Evolutionary conservation across 2,329 filamentous ascomycete genomes (phyloP).

Genomic region (Coniochaeta hoffmannii): DNA sequence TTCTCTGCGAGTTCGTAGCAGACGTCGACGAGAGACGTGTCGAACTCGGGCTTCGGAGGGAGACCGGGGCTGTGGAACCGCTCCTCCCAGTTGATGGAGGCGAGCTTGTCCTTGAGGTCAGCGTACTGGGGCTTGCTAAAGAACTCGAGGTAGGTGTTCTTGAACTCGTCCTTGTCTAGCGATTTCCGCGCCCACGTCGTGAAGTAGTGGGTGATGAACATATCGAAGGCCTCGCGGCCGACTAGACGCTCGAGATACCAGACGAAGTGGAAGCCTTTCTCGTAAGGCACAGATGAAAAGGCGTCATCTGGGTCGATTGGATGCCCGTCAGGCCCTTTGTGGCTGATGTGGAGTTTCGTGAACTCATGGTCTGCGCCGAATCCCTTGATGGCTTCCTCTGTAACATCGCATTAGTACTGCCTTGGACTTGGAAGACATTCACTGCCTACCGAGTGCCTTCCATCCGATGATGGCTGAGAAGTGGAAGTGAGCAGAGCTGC

Average conservation of each 20-base stretch:
- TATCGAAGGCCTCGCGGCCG: slow-evolving; percentile 81
- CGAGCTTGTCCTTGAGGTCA: slow-evolving; percentile 55
- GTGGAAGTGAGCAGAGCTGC: slow-evolving; percentile 77
- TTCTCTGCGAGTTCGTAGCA: slow-evolving; percentile 77
- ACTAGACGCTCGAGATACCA: slow-evolving; percentile 84
- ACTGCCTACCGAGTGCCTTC: slow-evolving; percentile 63
- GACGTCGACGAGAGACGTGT: slow-evolving; percentile 77
- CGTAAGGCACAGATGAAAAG: slow-evolving; percentile 87
- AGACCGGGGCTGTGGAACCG: slow-evolving; percentile 86
- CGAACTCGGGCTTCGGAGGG: slow-evolving; percentile 84
- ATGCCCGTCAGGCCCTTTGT: slow-evolving; percentile 50
- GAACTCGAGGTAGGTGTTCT: slow-evolving; percentile 77
- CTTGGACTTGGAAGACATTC: background rate
- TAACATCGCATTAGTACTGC: background rate
- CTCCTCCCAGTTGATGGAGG: slow-evolving; percentile 77
- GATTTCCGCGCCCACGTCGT: slow-evolving; percentile 77
- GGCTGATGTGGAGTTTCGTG: slow-evolving; percentile 81
- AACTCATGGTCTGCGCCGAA: slow-evolving; percentile 84
- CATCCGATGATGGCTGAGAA: slow-evolving; percentile 96
- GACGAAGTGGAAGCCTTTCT: slow-evolving; percentile 93
- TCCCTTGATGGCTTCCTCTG: slow-evolving; percentile 67
- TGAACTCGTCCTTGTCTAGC: slow-evolving; percentile 92
- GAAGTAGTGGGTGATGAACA: slow-evolving; percentile 95
- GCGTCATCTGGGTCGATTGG: slow-evolving; percentile 85
- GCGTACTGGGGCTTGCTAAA: slow-evolving; percentile 61